Percentiles rank a stretch among this genome's conserved stretches.
phyloP scores from a whole-genome alignment of 345 rosid genomes.

The Populus alba region DNA sequence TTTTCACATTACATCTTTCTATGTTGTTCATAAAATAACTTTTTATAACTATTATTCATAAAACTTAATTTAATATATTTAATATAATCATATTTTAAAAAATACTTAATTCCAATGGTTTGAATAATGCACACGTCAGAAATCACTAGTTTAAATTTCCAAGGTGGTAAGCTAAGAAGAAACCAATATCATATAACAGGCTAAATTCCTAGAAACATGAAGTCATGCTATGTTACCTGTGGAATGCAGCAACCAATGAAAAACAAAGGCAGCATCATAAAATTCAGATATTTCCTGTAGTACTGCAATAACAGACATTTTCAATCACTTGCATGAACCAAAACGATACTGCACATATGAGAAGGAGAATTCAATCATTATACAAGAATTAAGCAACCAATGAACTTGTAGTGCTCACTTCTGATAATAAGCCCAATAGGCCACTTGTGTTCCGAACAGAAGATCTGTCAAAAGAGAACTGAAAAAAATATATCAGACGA shows the following conservation, averaged over 20 bases:
- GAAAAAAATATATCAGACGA: slow-evolving; percentile 14
- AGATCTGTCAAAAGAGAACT: slow-evolving; percentile 57
- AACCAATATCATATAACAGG: neutral
- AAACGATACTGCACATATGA: neutral
- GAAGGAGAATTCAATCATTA: neutral
- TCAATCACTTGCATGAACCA: neutral
- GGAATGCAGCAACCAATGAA: slow-evolving; percentile 61
- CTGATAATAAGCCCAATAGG: slow-evolving; percentile 40
- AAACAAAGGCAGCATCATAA: slow-evolving; percentile 51
- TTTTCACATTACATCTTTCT: too few species aligned
- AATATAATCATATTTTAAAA: neutral
- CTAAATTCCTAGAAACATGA: neutral
- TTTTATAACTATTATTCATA: too few species aligned
- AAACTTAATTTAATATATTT: too few species aligned
- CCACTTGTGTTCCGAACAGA: slow-evolving; percentile 40
- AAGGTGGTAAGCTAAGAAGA: neutral
- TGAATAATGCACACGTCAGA: neutral
- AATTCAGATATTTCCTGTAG: slow-evolving; percentile 53
- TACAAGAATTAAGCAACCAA: neutral
- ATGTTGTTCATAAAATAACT: too few species aligned
- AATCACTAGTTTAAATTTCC: neutral
- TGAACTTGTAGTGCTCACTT: slow-evolving; percentile 43
- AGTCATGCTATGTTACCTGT: slow-evolving; percentile 49
- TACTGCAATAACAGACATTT: slow-evolving; percentile 49
- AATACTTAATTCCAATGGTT: neutral